These are phyloP conservation scores for Amanita phalloides DNA, from an alignment of 768 basidiomycete genomes.

Conservation along the genomic window DNA sequence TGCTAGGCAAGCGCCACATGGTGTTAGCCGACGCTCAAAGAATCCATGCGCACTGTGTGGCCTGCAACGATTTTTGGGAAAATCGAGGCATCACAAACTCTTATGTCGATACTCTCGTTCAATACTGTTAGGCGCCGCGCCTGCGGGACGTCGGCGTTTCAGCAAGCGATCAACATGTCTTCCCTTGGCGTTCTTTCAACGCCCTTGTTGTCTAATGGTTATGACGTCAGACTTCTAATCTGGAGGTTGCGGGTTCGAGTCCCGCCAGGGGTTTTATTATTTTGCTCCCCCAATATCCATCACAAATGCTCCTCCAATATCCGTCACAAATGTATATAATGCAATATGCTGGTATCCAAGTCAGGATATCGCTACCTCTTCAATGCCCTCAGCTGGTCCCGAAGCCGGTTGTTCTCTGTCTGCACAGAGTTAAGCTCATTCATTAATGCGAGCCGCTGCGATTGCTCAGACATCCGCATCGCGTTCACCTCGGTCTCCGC, in stretches of 20 bases:
- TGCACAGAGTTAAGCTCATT: conserved; percentile 84
- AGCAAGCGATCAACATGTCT: background rate
- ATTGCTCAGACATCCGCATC: conserved; percentile 64
- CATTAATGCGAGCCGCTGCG: conserved; percentile 72
- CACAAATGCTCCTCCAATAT: no score
- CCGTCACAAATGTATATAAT: background rate
- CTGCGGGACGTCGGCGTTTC: no score
- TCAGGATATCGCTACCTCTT: conserved; percentile 27
- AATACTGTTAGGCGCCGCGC: no score
- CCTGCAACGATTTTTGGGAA: conserved; percentile 31
- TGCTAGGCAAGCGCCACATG: conserved; percentile 19
- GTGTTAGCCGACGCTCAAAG: background rate
- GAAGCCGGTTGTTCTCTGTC: conserved; percentile 62
- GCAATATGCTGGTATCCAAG: background rate
- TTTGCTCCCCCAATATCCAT: background rate
- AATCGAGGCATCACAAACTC: conserved; percentile 31
- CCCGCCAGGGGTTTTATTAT: conserved; percentile 54
- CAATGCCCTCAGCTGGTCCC: conserved; percentile 57
- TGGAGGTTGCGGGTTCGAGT: conserved; percentile 86
- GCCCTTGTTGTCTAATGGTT: conserved; percentile 86
- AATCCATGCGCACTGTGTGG: conserved; percentile 21
- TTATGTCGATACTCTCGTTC: conserved; percentile 8
- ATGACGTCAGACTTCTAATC: conserved; percentile 92
- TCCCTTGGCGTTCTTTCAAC: background rate
- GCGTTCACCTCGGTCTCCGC: conserved; percentile 61